Percentiles rank a stretch among this genome's conserved stretches.
Evolutionary conservation across 1,284 basidiomycete genomes (phyloP).

Genomic region (Cutaneotrichosporon cutaneum): DNA sequence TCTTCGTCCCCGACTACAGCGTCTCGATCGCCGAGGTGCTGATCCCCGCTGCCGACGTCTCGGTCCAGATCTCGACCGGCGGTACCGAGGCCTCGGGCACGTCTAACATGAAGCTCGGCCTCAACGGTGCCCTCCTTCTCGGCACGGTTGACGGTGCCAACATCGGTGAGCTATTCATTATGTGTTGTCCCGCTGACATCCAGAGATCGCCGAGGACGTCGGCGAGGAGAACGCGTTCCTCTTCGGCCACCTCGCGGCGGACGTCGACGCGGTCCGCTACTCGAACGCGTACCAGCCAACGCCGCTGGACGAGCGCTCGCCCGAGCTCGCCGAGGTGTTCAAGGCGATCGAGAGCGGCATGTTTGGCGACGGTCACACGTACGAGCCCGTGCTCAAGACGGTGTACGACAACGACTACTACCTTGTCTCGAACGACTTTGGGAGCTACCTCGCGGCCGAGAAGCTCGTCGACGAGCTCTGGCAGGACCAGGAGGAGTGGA

Average conservation of each 20-base stretch:
- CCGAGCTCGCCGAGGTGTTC: conserved; percentile 65
- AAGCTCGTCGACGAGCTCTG: conserved; percentile 83
- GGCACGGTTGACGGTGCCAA: conserved; percentile 77
- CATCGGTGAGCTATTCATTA: conserved; percentile 59
- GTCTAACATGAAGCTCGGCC: conserved; percentile 77
- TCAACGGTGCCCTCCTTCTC: conserved; percentile 70
- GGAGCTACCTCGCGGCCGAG: conserved; percentile 79
- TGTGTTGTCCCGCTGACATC: conserved; percentile 4
- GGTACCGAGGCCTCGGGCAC: conserved; percentile 70
- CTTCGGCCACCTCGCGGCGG: conserved; percentile 49
- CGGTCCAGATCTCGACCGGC: conserved; percentile 89
- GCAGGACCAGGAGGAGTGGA: conserved; percentile 75
- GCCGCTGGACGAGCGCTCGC: conserved; percentile 75
- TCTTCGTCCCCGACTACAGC: conserved; percentile 74
- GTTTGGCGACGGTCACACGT: conserved; percentile 73
- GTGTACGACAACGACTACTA: conserved; percentile 63
- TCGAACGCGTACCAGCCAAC: conserved; percentile 77
- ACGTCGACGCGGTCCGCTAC: conserved; percentile 74
- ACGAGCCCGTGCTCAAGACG: conserved; percentile 64
- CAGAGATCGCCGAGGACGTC: conserved; percentile 82
- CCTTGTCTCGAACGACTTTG: conserved; percentile 78
- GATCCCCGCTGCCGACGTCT: conserved; percentile 87
- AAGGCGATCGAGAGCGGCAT: conserved; percentile 67
- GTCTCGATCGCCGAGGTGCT: conserved; percentile 84
- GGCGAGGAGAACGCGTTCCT: conserved; percentile 63